Conservation (phyloP, 495 filamentous ascomycete genomes). For the Penicillium canariense region DNA sequence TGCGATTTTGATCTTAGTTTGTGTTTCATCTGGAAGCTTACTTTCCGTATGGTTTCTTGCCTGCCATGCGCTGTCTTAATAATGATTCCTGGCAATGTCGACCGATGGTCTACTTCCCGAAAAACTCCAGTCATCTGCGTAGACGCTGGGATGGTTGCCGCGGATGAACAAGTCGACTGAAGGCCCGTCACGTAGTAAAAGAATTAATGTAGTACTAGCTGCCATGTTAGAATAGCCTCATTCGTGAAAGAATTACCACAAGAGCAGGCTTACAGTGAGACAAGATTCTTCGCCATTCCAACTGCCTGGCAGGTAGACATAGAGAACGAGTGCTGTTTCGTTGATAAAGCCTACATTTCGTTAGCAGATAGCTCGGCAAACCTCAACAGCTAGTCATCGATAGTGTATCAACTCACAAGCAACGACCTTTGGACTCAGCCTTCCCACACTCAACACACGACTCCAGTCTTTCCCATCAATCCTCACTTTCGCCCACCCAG, state of each 20-base stretch:
- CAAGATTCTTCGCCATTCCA: conserved; percentile 72
- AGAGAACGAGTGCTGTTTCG: conserved; percentile 85
- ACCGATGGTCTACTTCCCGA: not conserved
- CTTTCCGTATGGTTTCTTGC: conserved; percentile 11
- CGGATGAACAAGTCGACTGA: no score
- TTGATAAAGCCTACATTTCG: conserved; percentile 54
- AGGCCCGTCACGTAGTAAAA: conserved; percentile 31
- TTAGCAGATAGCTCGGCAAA: not conserved
- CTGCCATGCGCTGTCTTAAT: conserved; percentile 23
- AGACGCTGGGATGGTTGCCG: no score
- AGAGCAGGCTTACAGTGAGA: conserved; percentile 60
- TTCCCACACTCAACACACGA: conserved; percentile 81
- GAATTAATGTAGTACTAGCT: conserved; percentile 63
- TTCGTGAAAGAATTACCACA: not conserved
- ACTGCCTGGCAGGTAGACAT: conserved; percentile 81
- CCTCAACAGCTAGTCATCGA: no score
- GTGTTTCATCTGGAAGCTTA: conserved; percentile 9
- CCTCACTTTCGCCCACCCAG: conserved; percentile 78
- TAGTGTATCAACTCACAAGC: conserved; percentile 59
- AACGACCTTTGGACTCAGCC: conserved; percentile 84
- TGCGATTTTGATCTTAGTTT: not conserved
- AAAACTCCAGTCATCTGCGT: not conserved
- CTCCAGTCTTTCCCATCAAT: conserved; percentile 94
- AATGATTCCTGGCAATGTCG: conserved; percentile 20
- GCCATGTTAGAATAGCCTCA: not conserved